Evolutionary conservation across 345 rosid species (phyloP).

Genomic region (Arabis alpina): DNA sequence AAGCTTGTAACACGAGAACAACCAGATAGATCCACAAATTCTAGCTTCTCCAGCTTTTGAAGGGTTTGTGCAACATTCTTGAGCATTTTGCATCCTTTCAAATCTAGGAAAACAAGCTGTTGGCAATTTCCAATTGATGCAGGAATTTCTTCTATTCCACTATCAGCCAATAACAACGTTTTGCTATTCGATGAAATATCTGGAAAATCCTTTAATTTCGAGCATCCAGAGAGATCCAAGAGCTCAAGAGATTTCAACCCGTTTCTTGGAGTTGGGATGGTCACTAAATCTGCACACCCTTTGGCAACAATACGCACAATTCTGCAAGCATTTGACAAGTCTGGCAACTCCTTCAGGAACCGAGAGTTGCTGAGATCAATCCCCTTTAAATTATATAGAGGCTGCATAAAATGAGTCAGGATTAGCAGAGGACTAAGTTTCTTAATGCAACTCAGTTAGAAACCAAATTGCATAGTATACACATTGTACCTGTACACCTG

Average conservation of each 20-base stretch:
- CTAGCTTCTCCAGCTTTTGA: slow-evolving; percentile 16
- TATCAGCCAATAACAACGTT: slow-evolving; percentile 10
- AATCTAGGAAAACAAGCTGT: background rate
- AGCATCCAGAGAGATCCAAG: slow-evolving; percentile 33
- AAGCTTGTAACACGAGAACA: slow-evolving; percentile 12
- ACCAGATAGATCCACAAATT: slow-evolving; percentile 16
- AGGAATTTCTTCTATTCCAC: slow-evolving; percentile 29
- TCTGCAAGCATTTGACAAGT: slow-evolving; percentile 16
- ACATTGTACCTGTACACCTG: background rate
- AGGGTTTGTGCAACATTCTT: background rate
- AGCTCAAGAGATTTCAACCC: background rate
- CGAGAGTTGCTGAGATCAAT: slow-evolving; percentile 19
- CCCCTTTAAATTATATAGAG: background rate
- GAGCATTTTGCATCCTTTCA: slow-evolving; percentile 9
- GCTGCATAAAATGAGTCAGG: background rate
- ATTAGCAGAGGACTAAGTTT: background rate
- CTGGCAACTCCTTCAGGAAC: slow-evolving; percentile 28
- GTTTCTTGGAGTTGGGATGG: background rate
- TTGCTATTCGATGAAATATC: slow-evolving; percentile 20
- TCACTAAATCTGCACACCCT: slow-evolving; percentile 9
- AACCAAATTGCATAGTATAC: no score
- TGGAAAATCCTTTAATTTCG: slow-evolving; percentile 22
- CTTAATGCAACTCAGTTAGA: no score
- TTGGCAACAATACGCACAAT: slow-evolving; percentile 5
- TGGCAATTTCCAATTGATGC: slow-evolving; percentile 13